These are phyloP conservation scores for Geotrichum candidum DNA, from an alignment of 1,139 yeast genomes.

Conservation along the genomic window DNA sequence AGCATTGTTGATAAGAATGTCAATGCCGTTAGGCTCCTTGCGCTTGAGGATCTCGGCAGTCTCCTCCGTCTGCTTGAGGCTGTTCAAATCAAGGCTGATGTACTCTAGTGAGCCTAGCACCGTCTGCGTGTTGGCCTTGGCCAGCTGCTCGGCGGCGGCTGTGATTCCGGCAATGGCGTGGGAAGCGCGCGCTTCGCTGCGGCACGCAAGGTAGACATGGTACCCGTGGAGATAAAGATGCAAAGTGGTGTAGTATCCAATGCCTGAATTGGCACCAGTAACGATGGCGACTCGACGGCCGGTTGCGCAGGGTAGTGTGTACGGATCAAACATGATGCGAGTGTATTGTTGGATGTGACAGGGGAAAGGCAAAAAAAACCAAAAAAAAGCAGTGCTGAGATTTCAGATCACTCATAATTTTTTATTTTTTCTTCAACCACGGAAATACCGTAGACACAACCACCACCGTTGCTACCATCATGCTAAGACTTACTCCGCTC, in stretches of 20 bases:
- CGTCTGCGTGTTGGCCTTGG: constrained; percentile 16
- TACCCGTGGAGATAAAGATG: constrained; percentile 78
- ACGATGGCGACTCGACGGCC: constrained; percentile 56
- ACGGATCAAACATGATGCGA: constrained; percentile 18
- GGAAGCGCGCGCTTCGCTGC: constrained; percentile 51
- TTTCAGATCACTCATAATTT: not conserved
- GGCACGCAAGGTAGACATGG: constrained; percentile 64
- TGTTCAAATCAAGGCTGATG: constrained; percentile 58
- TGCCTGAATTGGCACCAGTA: constrained; percentile 77
- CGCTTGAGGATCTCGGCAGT: constrained; percentile 49
- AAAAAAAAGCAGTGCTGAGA: not conserved
- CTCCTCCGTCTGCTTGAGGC: constrained; percentile 49
- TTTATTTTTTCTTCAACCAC: not conserved
- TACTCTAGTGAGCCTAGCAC: constrained; percentile 53
- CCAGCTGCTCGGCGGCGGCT: constrained; percentile 44
- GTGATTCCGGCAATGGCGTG: constrained; percentile 52
- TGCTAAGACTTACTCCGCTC: not conserved
- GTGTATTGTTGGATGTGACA: not conserved
- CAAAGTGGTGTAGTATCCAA: constrained; percentile 70
- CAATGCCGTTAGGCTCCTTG: constrained; percentile 46
- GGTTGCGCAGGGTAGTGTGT: constrained; percentile 23
- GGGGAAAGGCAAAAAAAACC: not conserved
- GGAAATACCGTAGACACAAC: not conserved
- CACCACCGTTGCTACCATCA: not conserved
- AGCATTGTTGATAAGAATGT: constrained; percentile 70